phyloP scores from a whole-genome alignment of 2,329 filamentous ascomycete genomes.

The Xylaria sp. region DNA sequence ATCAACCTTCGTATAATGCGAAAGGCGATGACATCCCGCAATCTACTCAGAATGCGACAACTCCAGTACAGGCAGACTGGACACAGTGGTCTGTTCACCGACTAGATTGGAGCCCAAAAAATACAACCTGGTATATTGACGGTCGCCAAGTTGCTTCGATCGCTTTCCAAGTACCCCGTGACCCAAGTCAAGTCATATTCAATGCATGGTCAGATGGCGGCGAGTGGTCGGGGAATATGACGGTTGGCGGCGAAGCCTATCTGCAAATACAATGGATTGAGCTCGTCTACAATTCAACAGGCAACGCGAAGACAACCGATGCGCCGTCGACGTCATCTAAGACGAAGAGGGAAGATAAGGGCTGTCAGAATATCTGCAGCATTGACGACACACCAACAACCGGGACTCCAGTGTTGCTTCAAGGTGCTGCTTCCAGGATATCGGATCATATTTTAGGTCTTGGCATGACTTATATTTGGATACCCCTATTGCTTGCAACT shows the following conservation, averaged over 20 bases:
- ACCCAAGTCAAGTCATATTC: slow-evolving; percentile 64
- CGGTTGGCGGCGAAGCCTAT: slow-evolving; percentile 58
- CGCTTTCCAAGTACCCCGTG: slow-evolving; percentile 65
- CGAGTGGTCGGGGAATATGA: slow-evolving; percentile 70
- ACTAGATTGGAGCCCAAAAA: slow-evolving; percentile 67
- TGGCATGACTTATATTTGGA: slow-evolving; percentile 40
- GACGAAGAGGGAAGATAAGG: slow-evolving; percentile 35
- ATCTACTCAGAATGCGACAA: slow-evolving; percentile 61
- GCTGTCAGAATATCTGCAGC: slow-evolving; percentile 50
- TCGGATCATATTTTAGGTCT: slow-evolving; percentile 37
- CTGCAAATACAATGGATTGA: slow-evolving; percentile 73
- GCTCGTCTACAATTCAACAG: slow-evolving; percentile 64
- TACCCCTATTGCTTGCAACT: slow-evolving; percentile 42
- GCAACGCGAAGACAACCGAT: slow-evolving; percentile 29
- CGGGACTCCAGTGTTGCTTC: slow-evolving; percentile 55
- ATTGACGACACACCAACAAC: slow-evolving; percentile 51
- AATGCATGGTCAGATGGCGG: slow-evolving; percentile 73
- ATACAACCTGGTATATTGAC: slow-evolving; percentile 67
- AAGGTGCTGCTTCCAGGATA: slow-evolving; percentile 42
- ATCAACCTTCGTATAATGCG: slow-evolving; percentile 65
- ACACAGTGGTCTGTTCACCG: slow-evolving; percentile 68
- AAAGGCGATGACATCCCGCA: slow-evolving; percentile 57
- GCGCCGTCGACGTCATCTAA: slow-evolving; percentile 25
- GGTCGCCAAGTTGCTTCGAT: slow-evolving; percentile 62
- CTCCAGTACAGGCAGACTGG: slow-evolving; percentile 59